Evolutionary conservation across 805 yeast species (phyloP), one percentile per base, ranked within the genome.

Genomic region (Sugiyamaella marilandica): DNA sequence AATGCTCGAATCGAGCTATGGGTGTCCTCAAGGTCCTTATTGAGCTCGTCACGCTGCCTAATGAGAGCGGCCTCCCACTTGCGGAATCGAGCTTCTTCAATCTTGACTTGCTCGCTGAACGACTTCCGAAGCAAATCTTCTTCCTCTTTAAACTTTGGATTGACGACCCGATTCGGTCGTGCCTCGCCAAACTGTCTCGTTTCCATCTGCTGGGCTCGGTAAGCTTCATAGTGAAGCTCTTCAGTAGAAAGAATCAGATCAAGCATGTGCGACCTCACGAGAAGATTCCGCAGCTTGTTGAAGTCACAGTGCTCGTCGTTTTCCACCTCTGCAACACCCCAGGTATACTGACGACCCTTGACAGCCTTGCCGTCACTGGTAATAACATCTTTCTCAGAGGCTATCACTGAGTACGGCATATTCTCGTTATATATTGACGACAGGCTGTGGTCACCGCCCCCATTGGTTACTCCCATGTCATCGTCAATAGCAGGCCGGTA

Each of bases 1-100:
- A 72, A 63, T 51, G 59, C 60, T 48, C 72, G 63, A 58, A 71
- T 67, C 33, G 62, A 54, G 4, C 69, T 60, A 53, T 90, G 96
- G 72, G 91, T 81, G 62, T 86, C 89, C 64, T 92, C 97, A 64
- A 94, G 79, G 71, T 94, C 99, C 70, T 85, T 86, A 73, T 94
- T 94, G 68, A 94, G 79, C 70, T 96, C 82, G 71, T 90, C 87
- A 74, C 96, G 86, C 74, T 94, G 97, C 62, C 88, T 89, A 61
- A 90, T 94, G 62, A 94, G 88, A 68, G 94, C 92, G 63, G 90
- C 87, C 74, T 91, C 97, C 99, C 99, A 94, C 76, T 92, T 96
- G 76, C 95, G 87, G 72, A 94, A 94, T 67, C 99, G 81, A 65
- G 89, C 95, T 66, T 94, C 99, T 74, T 94, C 99, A 46, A 87